Evolutionary conservation across 768 basidiomycete species (phyloP), one percentile per base, ranked within the genome.

Genomic region (Rhizopogon roseolus): DNA sequence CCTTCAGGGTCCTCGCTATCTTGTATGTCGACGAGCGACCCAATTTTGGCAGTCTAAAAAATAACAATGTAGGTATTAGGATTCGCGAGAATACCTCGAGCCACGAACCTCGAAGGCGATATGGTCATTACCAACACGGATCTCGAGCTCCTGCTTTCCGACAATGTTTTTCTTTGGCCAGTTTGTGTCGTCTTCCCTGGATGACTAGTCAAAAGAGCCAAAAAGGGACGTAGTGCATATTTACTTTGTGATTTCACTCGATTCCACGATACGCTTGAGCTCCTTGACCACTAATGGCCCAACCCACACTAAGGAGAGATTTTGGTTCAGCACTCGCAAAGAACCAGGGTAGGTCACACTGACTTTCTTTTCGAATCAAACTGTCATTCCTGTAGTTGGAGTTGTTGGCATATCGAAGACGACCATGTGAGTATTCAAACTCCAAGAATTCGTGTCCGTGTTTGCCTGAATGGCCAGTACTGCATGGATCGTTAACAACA

Each of bases 161-260:
- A 98, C 94, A 29, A 98, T 94, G 69, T 96, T 96, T 77, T 97
- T 98, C 75, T 98, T 97, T 4, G 97, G 97, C 97, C 97, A 99
- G 64, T 93, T 90, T 1, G 86, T 81, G 73, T 99, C 97, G 67
- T 99, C 97, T 81, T 99, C 97, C 76, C 95, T 98, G 72, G 7
- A 41, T 11, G 38, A n/a, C 1, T 6, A 54, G 22, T 62, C 39
- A 59, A 52, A 5, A 16, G 38, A 3, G 37, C 41, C 4, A 54
- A 50, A 34, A 32, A 1, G 6, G 9, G 11, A 8, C 6, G 1
- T 3, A 34, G 9, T 3, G 22, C 8, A 13, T 6, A 5, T 16
- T 58, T 57, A 96, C 95, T 98, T 98, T 27, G 88, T 90, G 57
- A 99, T 92, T 60, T 99, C 97, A 63, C 90, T 93, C 19, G 90